Evolutionary conservation across 164 flowering plant species (phyloP).

Genomic region (Amborella trichopoda): DNA sequence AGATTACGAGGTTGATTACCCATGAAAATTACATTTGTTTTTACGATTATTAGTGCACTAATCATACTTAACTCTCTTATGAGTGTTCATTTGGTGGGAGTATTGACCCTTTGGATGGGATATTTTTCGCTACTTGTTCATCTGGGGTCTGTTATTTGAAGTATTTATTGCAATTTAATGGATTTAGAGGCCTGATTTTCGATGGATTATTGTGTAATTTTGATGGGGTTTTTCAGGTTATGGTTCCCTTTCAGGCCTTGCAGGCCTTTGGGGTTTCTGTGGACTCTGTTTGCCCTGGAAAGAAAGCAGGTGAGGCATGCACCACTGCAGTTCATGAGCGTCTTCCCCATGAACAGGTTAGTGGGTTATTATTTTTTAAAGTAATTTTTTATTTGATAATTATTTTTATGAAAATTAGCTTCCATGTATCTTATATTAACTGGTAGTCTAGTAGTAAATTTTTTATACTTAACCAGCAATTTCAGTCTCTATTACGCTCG

Average conservation of each 20-base stretch:
- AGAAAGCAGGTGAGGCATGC: slow-evolving; percentile 80
- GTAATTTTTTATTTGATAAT: too few relatives aligned
- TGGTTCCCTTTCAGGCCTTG: slow-evolving; percentile 96
- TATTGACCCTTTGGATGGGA: background rate
- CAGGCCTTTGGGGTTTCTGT: slow-evolving; percentile 76
- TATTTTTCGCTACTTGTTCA: background rate
- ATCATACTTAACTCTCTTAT: background rate
- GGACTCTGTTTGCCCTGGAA: slow-evolving; percentile 87
- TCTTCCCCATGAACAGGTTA: too few relatives aligned
- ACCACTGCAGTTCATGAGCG: slow-evolving; percentile 66
- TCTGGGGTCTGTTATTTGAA: too few relatives aligned
- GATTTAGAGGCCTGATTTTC: too few relatives aligned
- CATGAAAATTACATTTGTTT: background rate
- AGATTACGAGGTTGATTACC: slow-evolving; percentile 62
- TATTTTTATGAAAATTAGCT: too few relatives aligned
- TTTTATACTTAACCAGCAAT: too few relatives aligned
- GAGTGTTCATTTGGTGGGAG: background rate
- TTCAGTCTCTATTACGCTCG: too few relatives aligned
- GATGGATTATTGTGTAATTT: too few relatives aligned
- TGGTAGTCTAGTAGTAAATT: too few relatives aligned
- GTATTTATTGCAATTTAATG: too few relatives aligned
- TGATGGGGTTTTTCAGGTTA: slow-evolving; percentile 47
- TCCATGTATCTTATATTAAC: too few relatives aligned
- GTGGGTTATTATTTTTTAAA: slow-evolving; percentile 24
- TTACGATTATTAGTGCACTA: slow-evolving; percentile 1